These are phyloP conservation scores for Neurospora tetrasperma DNA, from an alignment of 495 filamentous ascomycete species.

Conservation along the genomic window DNA sequence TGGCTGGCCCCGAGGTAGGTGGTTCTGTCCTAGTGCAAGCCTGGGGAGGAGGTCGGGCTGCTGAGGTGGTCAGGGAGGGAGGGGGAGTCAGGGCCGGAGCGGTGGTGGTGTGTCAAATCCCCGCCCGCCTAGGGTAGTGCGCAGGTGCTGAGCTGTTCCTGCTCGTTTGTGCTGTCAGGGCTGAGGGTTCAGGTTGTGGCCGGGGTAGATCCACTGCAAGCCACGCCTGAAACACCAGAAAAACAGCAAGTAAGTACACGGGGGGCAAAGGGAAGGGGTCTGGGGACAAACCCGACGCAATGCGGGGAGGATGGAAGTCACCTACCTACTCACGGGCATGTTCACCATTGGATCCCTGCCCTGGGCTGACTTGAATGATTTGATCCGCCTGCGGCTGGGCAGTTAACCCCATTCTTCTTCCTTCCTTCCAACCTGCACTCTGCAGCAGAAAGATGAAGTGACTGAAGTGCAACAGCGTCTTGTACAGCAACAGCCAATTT, in stretches of 20 bases:
- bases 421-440: not conserved
- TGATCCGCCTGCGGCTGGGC: not conserved
- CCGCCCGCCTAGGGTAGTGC: not conserved
- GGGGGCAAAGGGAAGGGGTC: not conserved
- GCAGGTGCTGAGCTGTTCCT: not conserved
- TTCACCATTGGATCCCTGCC: not conserved
- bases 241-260: not conserved
- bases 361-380: not conserved
- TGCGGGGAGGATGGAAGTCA: not conserved
- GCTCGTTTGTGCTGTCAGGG: not conserved
- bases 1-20: not conserved
- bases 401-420: not conserved
- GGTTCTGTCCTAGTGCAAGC: not conserved
- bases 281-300: not conserved
- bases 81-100: not conserved
- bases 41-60: not conserved
- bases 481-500: not conserved
- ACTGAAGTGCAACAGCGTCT: not conserved
- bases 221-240: not conserved
- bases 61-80: not conserved
- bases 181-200: not conserved
- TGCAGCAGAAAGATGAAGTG: not conserved
- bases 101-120: not conserved
- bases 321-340: too few relatives aligned
- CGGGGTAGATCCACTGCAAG: not conserved